phyloP scores from a whole-genome alignment of 116 monocot species.

The Zostera marina region DNA sequence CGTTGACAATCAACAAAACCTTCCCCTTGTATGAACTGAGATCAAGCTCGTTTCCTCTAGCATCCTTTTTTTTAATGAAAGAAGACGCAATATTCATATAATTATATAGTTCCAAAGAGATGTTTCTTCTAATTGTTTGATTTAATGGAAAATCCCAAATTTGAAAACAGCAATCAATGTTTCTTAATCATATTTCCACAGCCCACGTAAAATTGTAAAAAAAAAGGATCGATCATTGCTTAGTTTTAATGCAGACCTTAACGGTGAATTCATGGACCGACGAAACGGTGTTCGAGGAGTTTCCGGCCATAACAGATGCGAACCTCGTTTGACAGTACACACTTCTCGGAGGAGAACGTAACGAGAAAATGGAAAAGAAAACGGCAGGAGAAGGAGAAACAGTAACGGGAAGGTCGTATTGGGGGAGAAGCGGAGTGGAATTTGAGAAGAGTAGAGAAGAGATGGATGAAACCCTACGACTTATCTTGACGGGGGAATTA shows the following conservation, averaged over 20 bases:
- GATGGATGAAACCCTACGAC: not conserved
- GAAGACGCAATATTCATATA: no score
- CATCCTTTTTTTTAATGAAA: conserved; percentile 27
- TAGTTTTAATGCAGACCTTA: conserved; percentile 37
- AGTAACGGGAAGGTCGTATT: not conserved
- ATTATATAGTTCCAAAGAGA: no score
- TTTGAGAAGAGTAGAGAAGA: not conserved
- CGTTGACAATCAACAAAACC: conserved; percentile 79
- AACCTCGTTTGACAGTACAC: not conserved
- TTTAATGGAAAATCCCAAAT: not conserved
- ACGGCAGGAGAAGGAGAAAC: not conserved
- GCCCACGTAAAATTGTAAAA: not conserved
- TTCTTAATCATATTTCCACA: not conserved
- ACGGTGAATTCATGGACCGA: conserved; percentile 70
- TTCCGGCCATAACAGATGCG: conserved; percentile 6
- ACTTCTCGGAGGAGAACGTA: not conserved
- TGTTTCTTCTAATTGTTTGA: no score
- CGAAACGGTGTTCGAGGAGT: not conserved
- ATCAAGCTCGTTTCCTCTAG: conserved; percentile 59
- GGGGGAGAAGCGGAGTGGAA: not conserved
- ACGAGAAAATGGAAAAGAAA: not conserved
- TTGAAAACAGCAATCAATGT: not conserved
- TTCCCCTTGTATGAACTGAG: conserved; percentile 80
- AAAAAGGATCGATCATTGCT: no score
- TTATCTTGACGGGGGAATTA: not conserved